Evolutionary conservation across 2,329 filamentous ascomycete species (phyloP).

Genomic region (Sporothrix luriei): DNA sequence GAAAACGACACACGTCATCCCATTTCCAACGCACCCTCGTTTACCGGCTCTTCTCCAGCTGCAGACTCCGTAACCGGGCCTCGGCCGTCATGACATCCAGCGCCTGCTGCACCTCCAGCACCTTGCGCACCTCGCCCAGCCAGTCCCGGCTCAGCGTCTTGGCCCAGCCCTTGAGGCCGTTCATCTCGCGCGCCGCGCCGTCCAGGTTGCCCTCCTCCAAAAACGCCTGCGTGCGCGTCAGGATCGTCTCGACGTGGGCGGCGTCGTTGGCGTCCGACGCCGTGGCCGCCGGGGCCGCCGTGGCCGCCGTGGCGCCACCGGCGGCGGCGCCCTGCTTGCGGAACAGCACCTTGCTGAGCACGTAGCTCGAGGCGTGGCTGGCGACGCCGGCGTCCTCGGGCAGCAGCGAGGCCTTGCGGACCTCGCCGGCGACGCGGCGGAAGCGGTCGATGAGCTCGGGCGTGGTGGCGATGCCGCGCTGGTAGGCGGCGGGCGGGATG

Average conservation of each 20-base stretch:
- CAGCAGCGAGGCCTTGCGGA: conserved; percentile 88
- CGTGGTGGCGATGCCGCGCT: conserved; percentile 81
- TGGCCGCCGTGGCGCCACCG: conserved; percentile 48
- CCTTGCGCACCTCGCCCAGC: conserved; percentile 85
- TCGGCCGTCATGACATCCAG: conserved; percentile 93
- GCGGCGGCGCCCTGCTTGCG: conserved; percentile 86
- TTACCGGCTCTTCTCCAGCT: conserved; percentile 64
- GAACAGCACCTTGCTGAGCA: conserved; percentile 93
- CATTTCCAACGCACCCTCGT: neutral
- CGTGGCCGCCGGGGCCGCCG: too few species aligned
- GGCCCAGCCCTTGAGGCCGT: conserved; percentile 87
- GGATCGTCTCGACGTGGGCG: conserved; percentile 89
- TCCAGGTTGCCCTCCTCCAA: conserved; percentile 94
- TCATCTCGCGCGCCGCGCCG: conserved; percentile 91
- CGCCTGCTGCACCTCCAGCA: conserved; percentile 93
- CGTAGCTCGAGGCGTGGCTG: conserved; percentile 85
- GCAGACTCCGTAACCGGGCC: conserved; percentile 82
- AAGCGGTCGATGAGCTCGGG: conserved; percentile 93
- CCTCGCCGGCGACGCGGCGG: conserved; percentile 86
- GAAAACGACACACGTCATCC: neutral
- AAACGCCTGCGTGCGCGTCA: conserved; percentile 84
- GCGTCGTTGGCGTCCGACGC: conserved; percentile 61
- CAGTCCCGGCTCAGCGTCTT: conserved; percentile 94
- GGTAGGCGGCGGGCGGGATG: conserved; percentile 91
- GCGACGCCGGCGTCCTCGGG: conserved; percentile 94